Evolutionary conservation across 805 yeast genomes (phyloP), one percentile per base, ranked within the genome.

Genomic region (Ogataea ramenticola): DNA sequence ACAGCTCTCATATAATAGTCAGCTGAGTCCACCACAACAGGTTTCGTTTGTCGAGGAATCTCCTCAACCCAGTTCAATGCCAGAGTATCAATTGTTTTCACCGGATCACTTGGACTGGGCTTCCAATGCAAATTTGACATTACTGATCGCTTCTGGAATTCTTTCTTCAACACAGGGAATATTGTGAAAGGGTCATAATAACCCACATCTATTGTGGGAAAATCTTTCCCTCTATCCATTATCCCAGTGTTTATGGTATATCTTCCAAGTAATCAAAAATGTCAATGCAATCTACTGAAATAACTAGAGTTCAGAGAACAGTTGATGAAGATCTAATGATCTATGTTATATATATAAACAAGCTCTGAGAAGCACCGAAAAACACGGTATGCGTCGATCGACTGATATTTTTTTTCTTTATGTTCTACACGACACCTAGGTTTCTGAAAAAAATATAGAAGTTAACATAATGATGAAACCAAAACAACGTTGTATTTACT

Each of bases 101-200:
- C 58, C 1, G 81, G 79, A 35, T 79, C 75, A 31, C 68, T 61
- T 0, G 67, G 57, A 16, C 71, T 59, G 41, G 66, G 60, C 49
- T 72, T 75, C 93, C 95, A 86, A 55, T 84, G 89, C 24, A 87
- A 65, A 42, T 82, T 81, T 3, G 80, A 72, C 26, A 86, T 65
- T 3, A 80, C 82, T 2, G 82, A 65, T 42, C 71, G 69, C 12
- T 69, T 42, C 19, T 59, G 62, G 16, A 86, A 57, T 10, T 70
- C 74, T 3, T 60, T 54, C 46, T 67, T 53, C 16, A 84, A 57
- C 36, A 62, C 56, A 3, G 74, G 68, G 52, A 69, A 77, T 1
- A 81, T 72, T 24, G 74, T 71, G 54, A 82, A 83, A 1, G 96
- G 96, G 50, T 87, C 95, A 55, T 80, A 84, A 58, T 75, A 85